Conservation (phyloP, 169 alveolate genomes). For the Eimeria maxima region DNA sequence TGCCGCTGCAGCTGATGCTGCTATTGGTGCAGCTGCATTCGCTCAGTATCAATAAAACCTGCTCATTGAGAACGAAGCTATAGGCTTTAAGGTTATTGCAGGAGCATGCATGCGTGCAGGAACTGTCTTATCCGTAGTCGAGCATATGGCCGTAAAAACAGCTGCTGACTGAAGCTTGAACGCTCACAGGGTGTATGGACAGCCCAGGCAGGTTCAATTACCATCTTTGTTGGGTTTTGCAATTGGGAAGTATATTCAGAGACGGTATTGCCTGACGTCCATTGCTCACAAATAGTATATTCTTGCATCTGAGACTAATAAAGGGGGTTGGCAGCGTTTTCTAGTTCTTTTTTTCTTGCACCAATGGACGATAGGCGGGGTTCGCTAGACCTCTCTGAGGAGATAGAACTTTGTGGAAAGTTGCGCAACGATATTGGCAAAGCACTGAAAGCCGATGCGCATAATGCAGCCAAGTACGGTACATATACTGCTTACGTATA, state of each 20-base stretch:
- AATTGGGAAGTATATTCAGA: neutral
- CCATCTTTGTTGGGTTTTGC: neutral
- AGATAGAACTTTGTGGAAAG: conserved; percentile 58
- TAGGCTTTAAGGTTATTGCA: conserved; percentile 11
- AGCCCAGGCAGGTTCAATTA: neutral
- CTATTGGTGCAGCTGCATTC: conserved; percentile 11
- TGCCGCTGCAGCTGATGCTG: conserved; percentile 29
- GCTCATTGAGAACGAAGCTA: neutral
- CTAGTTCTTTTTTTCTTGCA: neutral
- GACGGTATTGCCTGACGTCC: neutral
- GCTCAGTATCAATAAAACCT: neutral
- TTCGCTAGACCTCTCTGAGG: conserved; percentile 20
- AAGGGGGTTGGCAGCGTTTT: neutral
- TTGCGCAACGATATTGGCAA: conserved; percentile 60
- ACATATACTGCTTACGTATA: neutral
- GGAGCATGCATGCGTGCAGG: conserved; percentile 37
- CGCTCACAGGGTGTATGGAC: conserved; percentile 27
- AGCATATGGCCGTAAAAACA: neutral
- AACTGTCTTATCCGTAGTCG: neutral
- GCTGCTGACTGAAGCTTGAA: neutral
- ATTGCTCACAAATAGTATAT: neutral
- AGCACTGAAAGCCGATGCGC: conserved; percentile 33
- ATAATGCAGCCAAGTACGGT: conserved; percentile 66
- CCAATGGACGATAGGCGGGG: conserved; percentile 35
- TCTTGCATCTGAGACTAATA: neutral